Conservation (phyloP, 2,329 filamentous ascomycete genomes). For the Penicillium sp. region DNA sequence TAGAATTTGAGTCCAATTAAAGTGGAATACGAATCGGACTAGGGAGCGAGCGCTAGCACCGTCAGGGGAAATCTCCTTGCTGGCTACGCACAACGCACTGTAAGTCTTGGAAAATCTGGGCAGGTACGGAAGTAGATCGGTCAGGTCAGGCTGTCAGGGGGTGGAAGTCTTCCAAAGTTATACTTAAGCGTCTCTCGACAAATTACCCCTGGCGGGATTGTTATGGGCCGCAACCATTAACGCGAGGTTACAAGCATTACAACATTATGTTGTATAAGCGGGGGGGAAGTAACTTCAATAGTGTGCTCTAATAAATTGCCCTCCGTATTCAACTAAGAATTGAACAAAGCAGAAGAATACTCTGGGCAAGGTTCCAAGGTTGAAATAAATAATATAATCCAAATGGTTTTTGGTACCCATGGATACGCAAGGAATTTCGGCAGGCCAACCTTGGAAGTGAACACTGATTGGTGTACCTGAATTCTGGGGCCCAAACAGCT, state of each 20-base stretch:
- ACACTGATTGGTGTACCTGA: slow-evolving; percentile 37
- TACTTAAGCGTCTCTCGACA: not conserved
- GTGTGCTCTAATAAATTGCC: not conserved
- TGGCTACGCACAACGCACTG: not conserved
- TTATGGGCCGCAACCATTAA: not conserved
- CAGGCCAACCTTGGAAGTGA: not conserved
- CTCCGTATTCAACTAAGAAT: not conserved
- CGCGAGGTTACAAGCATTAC: not conserved
- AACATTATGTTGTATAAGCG: not conserved
- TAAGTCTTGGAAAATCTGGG: slow-evolving; percentile 7
- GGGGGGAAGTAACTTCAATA: slow-evolving; percentile 12
- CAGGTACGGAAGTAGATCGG: not conserved
- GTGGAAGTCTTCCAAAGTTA: not conserved
- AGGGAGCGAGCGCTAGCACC: not conserved
- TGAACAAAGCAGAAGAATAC: not conserved
- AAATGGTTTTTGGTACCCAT: slow-evolving; percentile 16
- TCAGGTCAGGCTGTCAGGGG: slow-evolving; percentile 1
- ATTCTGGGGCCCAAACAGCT: slow-evolving; percentile 6
- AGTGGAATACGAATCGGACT: not conserved
- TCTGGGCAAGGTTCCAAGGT: too few species aligned
- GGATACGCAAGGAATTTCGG: slow-evolving; percentile 24
- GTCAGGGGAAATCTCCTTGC: slow-evolving; percentile 9
- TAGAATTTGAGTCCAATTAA: not conserved
- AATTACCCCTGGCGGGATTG: not conserved
- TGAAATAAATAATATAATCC: not conserved